Percentiles rank a stretch among this genome's conserved stretches.
phyloP scores from a whole-genome alignment of 192 early-diverging fungal species.

The Haplosporangium gracile region DNA sequence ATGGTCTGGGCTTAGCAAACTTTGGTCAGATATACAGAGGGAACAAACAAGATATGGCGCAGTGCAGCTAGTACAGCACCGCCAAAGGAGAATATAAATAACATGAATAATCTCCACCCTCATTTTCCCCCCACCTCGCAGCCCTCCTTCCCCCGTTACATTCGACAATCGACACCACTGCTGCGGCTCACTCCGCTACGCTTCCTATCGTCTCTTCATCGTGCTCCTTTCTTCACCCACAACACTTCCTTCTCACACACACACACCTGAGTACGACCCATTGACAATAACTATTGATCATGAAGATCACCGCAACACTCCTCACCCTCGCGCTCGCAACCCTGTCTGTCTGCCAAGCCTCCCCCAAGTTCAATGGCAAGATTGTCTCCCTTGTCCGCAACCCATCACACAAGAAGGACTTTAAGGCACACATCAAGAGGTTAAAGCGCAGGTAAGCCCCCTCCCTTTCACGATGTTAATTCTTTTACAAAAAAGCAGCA shows the following conservation, averaged over 20 bases:
- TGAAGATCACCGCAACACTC: background rate
- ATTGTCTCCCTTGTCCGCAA: constrained; percentile 8
- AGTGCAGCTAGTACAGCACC: background rate
- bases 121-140: background rate
- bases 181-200: background rate
- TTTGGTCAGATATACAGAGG: background rate
- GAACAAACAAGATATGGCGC: background rate
- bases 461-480: background rate
- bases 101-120: background rate
- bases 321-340: background rate
- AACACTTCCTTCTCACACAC: background rate
- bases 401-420: constrained; percentile 1
- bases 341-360: background rate
- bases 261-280: background rate
- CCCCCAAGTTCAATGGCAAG: background rate
- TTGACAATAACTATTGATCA: background rate
- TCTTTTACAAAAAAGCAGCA: background rate
- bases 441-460: background rate
- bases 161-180: background rate
- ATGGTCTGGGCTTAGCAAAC: background rate
- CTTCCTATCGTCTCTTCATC: no score
- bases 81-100: background rate
- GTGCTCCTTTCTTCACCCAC: no score
- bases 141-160: background rate
- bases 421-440: background rate